A percentile compares a stretch with the other conserved stretches of the same genome.
These are phyloP conservation scores for Hypoxylon sp. DNA, from an alignment of 2,329 filamentous ascomycete genomes.

Conservation along the genomic window DNA sequence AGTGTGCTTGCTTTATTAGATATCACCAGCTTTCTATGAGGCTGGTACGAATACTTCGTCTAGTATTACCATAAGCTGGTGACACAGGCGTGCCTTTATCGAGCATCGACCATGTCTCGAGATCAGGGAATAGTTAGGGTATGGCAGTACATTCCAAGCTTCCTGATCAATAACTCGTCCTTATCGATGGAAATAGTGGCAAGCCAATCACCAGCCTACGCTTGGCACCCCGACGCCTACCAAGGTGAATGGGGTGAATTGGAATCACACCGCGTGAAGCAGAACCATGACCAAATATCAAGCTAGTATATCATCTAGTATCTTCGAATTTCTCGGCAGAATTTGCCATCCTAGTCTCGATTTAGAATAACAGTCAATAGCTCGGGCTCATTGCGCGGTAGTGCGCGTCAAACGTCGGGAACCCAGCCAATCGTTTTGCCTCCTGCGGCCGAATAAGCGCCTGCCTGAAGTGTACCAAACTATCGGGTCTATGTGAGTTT, in stretches of 20 bases:
- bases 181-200: not conserved
- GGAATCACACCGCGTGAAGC: constrained; percentile 5
- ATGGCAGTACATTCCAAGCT: constrained; percentile 9
- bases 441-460: constrained; percentile 32
- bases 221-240: constrained; percentile 17
- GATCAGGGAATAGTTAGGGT: constrained; percentile 1
- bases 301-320: constrained; percentile 1
- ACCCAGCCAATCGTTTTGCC: constrained; percentile 28
- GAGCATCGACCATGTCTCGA: not conserved
- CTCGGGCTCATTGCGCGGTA: constrained; percentile 14
- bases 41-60: constrained; percentile 2
- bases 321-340: not conserved
- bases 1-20: constrained; percentile 11
- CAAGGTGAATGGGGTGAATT: constrained; percentile 6
- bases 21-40: constrained; percentile 1
- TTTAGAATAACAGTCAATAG: not conserved
- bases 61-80: constrained; percentile 4
- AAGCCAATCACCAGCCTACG: constrained; percentile 9
- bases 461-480: constrained; percentile 23
- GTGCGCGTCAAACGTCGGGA: constrained; percentile 20
- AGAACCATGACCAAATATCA: not conserved
- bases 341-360: constrained; percentile 6
- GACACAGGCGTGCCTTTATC: constrained; percentile 3
- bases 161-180: not conserved
- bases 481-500: constrained; percentile 28